Evolutionary conservation across 164 flowering plant species (phyloP), one percentile per base, ranked within the genome.

Genomic region (Euptelea pleiosperma): DNA sequence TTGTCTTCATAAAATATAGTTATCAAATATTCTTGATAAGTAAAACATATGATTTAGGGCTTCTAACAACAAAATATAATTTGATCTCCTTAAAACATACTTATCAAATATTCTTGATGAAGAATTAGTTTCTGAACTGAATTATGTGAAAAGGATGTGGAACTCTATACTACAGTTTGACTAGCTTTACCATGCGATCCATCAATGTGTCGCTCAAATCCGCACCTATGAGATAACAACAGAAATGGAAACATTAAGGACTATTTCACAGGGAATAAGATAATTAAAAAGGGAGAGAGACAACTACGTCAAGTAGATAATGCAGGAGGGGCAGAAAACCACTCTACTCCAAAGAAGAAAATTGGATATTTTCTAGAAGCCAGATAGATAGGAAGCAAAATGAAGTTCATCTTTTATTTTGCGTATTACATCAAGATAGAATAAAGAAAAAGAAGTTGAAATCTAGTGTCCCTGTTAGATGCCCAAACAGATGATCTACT

Each of bases 201-300:
- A 93, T 93, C 79, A 90, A 71, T 8, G 97, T 93, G 75, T 93
- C 96, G 41, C 99, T 90, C 74, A 93, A 78, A 79, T 93, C 99
- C 0, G 99, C 99, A 74, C 97, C 97, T 93, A 82, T 16, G 2
- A 46, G 44, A 60, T 29, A 15, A 45, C 31, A 60, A 42, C 22
- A 58, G 22, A 49, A 45, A 34, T 8, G 16, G 11, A 39, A 34
- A 48, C 19, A 36, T 60, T 55, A 56, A 60, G 58, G 37, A 19
- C 30, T 18, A 11, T 31, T 18, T 42, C 26, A n/a, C 11, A 43
- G 11, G 16, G 26, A 19, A 43, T 41, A 57, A 7, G 8, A 53
- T 35, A 19, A 25, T 4, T 26, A 41, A 12, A 28, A 11, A 16
- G 8, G 16, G 48, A 28, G 19, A 19, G 26, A 25, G 28, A 40